These are phyloP conservation scores for Fragilariopsis cylindrus DNA, from an alignment of 108 stramenopile species.

Conservation along the genomic window DNA sequence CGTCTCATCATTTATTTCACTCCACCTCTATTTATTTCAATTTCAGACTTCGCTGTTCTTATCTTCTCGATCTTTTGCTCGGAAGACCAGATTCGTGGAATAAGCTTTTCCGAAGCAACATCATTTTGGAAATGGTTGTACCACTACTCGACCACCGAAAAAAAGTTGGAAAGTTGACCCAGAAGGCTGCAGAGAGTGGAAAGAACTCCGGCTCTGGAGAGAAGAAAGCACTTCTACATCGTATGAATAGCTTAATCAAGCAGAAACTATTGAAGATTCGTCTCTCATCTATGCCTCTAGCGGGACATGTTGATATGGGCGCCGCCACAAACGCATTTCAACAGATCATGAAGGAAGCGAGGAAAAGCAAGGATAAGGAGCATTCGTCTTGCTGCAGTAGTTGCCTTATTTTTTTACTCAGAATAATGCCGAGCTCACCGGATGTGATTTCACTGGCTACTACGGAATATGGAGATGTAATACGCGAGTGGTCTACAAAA, in stretches of 20 bases:
- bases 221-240: slow-evolving; percentile 59
- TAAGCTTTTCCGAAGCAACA: slow-evolving; percentile 49
- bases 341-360: slow-evolving; percentile 46
- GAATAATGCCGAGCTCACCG: slow-evolving; percentile 42
- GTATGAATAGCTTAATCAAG: slow-evolving; percentile 56
- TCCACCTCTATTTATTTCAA: neutral
- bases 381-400: slow-evolving; percentile 64
- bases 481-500: slow-evolving; percentile 76
- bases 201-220: slow-evolving; percentile 45
- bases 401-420: slow-evolving; percentile 49
- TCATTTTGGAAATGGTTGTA: slow-evolving; percentile 51
- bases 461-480: slow-evolving; percentile 33
- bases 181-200: slow-evolving; percentile 37
- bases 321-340: slow-evolving; percentile 14
- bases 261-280: slow-evolving; percentile 66
- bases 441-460: slow-evolving; percentile 33
- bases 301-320: slow-evolving; percentile 22
- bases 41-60: slow-evolving; percentile 55
- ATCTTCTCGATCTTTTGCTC: slow-evolving; percentile 66
- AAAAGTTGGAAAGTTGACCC: slow-evolving; percentile 47
- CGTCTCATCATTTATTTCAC: neutral
- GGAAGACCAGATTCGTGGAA: slow-evolving; percentile 48
- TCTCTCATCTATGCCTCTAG: slow-evolving; percentile 32
- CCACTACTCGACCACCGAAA: slow-evolving; percentile 57
- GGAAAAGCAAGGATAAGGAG: slow-evolving; percentile 39